Conservation (phyloP, 345 rosid species). For the Xanthoceras sorbifolium region DNA sequence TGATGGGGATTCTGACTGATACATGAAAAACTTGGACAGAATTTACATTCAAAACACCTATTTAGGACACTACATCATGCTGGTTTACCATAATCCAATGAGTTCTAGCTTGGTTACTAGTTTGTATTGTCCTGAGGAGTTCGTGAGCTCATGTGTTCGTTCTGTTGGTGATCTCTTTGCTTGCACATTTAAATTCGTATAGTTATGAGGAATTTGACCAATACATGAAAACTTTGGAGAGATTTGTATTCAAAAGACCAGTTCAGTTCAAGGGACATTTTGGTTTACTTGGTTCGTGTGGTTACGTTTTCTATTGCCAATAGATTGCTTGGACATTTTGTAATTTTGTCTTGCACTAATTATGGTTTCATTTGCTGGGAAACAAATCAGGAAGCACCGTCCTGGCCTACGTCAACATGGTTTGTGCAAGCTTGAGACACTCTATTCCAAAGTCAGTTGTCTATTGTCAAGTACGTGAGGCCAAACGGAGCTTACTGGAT, state of each 20-base stretch:
- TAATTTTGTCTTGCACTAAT: not conserved
- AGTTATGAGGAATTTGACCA: not conserved
- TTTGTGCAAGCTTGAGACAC: slow-evolving; percentile 71
- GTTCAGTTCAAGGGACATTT: too few relatives aligned
- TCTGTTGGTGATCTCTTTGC: not conserved
- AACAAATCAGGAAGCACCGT: slow-evolving; percentile 65
- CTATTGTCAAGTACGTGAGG: slow-evolving; percentile 94
- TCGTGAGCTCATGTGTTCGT: not conserved
- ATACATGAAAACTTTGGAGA: not conserved
- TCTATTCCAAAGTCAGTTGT: slow-evolving; percentile 92
- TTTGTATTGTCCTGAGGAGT: not conserved
- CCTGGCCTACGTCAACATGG: slow-evolving; percentile 80
- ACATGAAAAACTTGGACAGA: not conserved
- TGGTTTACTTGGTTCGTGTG: not conserved
- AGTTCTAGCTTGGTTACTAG: not conserved
- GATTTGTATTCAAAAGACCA: not conserved
- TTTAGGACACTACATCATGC: not conserved
- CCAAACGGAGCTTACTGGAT: slow-evolving; percentile 88
- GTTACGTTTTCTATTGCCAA: not conserved
- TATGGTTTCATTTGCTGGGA: slow-evolving; percentile 4
- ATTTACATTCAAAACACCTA: not conserved
- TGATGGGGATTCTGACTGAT: not conserved
- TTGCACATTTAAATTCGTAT: not conserved
- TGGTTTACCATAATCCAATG: not conserved
- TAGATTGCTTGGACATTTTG: not conserved